These are phyloP conservation scores for Aspergillus brasiliensis DNA, from an alignment of 2,329 filamentous ascomycete genomes.

Conservation along the genomic window DNA sequence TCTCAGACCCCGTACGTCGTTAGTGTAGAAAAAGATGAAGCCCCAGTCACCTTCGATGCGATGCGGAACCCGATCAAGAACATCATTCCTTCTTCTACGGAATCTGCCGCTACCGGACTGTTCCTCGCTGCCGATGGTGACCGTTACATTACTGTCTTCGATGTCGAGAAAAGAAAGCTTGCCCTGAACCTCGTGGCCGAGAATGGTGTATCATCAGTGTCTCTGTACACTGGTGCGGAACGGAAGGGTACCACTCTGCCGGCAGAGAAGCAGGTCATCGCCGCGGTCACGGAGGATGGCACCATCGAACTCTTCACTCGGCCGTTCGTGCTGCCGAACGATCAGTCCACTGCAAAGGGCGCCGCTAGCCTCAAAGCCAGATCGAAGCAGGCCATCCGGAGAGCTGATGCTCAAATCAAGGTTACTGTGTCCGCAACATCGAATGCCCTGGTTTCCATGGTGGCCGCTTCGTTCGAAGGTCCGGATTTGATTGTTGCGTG, in stretches of 20 bases:
- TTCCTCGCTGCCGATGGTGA: constrained; percentile 55
- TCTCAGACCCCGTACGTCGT: constrained; percentile 53
- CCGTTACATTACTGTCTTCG: constrained; percentile 55
- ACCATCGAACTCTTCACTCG: constrained; percentile 53
- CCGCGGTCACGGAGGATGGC: constrained; percentile 51
- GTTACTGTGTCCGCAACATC: constrained; percentile 46
- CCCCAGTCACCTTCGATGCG: constrained; percentile 48
- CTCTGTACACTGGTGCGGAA: constrained; percentile 35
- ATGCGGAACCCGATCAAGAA: constrained; percentile 54
- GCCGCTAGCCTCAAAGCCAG: constrained; percentile 47
- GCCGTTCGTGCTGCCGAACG: constrained; percentile 45
- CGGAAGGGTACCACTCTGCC: constrained; percentile 18
- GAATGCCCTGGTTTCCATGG: constrained; percentile 44
- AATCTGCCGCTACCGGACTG: constrained; percentile 35
- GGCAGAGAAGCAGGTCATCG: constrained; percentile 46
- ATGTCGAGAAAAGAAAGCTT: constrained; percentile 45
- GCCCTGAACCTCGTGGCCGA: constrained; percentile 53
- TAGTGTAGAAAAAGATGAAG: constrained; percentile 42
- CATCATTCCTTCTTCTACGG: constrained; percentile 45
- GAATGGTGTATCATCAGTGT: constrained; percentile 46
- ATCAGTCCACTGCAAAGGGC: constrained; percentile 29
- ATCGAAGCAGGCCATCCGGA: constrained; percentile 48
- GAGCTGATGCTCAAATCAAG: constrained; percentile 48
- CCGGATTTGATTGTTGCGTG: constrained; percentile 51
- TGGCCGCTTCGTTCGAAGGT: constrained; percentile 49